These are phyloP conservation scores for Plasmodium gonderi DNA, from an alignment of 169 alveolate species.

Conservation along the genomic window DNA sequence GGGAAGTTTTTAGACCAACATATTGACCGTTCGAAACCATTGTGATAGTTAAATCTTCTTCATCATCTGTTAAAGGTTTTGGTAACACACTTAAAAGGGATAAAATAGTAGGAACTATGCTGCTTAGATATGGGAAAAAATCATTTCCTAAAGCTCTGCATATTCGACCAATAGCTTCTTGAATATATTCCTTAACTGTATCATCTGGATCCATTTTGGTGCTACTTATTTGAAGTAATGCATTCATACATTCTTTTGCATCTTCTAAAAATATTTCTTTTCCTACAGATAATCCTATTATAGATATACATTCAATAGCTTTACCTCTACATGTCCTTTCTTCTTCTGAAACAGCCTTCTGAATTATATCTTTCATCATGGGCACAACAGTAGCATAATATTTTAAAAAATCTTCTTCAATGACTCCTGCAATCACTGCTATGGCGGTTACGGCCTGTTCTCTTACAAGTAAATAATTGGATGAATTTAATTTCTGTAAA, in stretches of 20 bases:
- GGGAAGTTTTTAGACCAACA: constrained; percentile 83
- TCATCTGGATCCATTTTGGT: constrained; percentile 89
- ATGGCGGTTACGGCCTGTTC: constrained; percentile 92
- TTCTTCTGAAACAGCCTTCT: constrained; percentile 84
- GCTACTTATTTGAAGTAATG: constrained; percentile 85
- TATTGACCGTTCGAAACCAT: constrained; percentile 83
- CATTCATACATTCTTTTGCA: constrained; percentile 90
- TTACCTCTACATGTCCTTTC: constrained; percentile 90
- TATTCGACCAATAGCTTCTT: constrained; percentile 90
- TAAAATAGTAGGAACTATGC: constrained; percentile 86
- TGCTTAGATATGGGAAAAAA: constrained; percentile 90
- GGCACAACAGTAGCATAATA: constrained; percentile 90
- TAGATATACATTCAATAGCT: constrained; percentile 92
- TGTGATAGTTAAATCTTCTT: constrained; percentile 82
- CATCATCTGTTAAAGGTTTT: constrained; percentile 69
- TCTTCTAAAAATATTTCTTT: constrained; percentile 84
- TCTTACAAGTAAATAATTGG: constrained; percentile 81
- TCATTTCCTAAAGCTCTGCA: constrained; percentile 90
- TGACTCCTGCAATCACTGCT: constrained; percentile 94
- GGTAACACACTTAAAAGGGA: constrained; percentile 41
- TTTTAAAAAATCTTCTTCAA: constrained; percentile 89
- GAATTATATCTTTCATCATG: constrained; percentile 85
- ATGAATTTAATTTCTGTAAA: constrained; percentile 80
- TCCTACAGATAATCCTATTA: constrained; percentile 91
- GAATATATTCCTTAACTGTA: constrained; percentile 89